Conservation (phyloP, 2,329 filamentous ascomycete species). For the Ascochyta pisi region DNA sequence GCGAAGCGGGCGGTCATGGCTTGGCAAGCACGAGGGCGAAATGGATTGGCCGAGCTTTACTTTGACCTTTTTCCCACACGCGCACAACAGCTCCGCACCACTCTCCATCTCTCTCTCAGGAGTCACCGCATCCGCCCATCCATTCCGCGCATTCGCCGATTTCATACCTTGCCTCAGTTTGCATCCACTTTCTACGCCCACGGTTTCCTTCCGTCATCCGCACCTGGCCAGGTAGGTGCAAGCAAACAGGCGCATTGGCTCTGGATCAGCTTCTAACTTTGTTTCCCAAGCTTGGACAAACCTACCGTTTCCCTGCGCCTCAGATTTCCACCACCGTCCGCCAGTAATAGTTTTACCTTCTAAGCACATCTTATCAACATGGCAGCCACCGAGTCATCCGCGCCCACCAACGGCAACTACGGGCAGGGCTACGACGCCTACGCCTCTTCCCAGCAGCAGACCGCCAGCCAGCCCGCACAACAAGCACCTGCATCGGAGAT, state of each 20-base stretch:
- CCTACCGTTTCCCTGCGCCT: conserved; percentile 14
- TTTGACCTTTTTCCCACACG: conserved; percentile 13
- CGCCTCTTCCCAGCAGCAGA: conserved; percentile 35
- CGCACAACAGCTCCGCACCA: conserved; percentile 17
- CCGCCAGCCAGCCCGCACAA: conserved; percentile 37
- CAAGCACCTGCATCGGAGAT: conserved; percentile 53
- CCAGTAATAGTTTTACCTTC: conserved; percentile 4
- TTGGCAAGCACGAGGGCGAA: conserved; percentile 17
- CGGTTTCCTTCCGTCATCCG: conserved; percentile 22
- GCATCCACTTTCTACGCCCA: conserved; percentile 5
- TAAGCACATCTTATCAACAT: conserved; percentile 32
- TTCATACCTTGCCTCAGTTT: conserved; percentile 4
- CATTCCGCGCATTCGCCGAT: conserved; percentile 6
- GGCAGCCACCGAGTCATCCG: conserved; percentile 45
- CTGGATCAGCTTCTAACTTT: conserved; percentile 11
- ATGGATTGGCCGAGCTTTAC: conserved; percentile 7
- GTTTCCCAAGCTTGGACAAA: conserved; percentile 12
- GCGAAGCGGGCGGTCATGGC: conserved; percentile 7
- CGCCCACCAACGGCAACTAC: conserved; percentile 59
- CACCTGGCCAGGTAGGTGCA: conserved; percentile 24
- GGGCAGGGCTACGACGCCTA: conserved; percentile 52
- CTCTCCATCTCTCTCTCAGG: conserved; percentile 12
- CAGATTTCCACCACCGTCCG: background rate
- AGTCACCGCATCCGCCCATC: conserved; percentile 11
- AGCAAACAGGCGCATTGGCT: conserved; percentile 14